A percentile compares a stretch with the other conserved stretches of the same genome.
Conservation (phyloP, 2,329 filamentous ascomycete genomes). For the Endoconidiophora polonica region DNA sequence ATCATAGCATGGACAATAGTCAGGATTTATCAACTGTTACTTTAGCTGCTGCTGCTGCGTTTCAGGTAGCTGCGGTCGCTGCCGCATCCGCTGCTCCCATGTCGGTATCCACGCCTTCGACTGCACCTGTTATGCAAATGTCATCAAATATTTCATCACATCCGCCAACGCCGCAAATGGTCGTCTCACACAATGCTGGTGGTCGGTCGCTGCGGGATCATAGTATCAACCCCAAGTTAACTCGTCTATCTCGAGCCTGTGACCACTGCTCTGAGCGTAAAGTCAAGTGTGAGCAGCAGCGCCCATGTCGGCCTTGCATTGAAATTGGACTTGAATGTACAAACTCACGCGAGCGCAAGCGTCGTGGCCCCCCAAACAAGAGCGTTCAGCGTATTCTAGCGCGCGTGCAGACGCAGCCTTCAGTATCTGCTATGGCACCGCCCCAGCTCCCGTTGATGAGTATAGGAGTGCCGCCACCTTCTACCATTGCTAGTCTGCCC, state of each 20-base stretch:
- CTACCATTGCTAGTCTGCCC: background rate
- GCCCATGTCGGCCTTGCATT: slow-evolving; percentile 38
- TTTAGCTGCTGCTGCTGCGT: slow-evolving; percentile 9
- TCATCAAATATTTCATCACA: background rate
- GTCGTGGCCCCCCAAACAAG: slow-evolving; percentile 42
- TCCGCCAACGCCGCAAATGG: slow-evolving; percentile 4
- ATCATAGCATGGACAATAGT: slow-evolving; percentile 1
- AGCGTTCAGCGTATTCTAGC: slow-evolving; percentile 14
- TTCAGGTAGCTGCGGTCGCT: slow-evolving; percentile 4
- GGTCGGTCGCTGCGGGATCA: slow-evolving; percentile 21
- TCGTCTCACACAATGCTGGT: background rate
- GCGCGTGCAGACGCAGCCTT: slow-evolving; percentile 25
- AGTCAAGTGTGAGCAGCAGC: slow-evolving; percentile 42
- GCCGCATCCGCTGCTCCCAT: background rate
- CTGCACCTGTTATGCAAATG: slow-evolving; percentile 5
- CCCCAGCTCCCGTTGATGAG: slow-evolving; percentile 14
- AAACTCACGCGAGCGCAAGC: slow-evolving; percentile 39
- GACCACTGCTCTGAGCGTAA: slow-evolving; percentile 47
- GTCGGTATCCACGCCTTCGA: background rate
- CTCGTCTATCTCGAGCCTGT: slow-evolving; percentile 39
- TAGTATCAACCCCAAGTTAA: slow-evolving; percentile 33
- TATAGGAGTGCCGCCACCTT: background rate
- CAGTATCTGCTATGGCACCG: slow-evolving; percentile 33
- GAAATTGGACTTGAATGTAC: slow-evolving; percentile 43
- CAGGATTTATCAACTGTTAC: slow-evolving; percentile 6